A percentile compares a stretch with the other conserved stretches of the same genome.
These are phyloP conservation scores for Alternaria angustiovoidea DNA, from an alignment of 2,329 filamentous ascomycete genomes.

Conservation along the genomic window DNA sequence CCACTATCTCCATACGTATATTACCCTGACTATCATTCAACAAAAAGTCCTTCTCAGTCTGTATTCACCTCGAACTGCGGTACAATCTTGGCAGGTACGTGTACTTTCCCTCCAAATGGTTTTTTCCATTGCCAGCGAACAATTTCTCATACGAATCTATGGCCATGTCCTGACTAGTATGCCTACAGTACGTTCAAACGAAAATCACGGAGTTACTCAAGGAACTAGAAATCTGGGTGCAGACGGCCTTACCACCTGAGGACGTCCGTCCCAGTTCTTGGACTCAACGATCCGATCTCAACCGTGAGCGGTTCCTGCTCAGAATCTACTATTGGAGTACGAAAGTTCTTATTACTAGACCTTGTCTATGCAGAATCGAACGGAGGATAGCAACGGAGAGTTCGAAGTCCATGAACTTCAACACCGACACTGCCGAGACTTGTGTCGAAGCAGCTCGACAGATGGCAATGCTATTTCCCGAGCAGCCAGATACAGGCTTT, in stretches of 20 bases:
- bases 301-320: constrained; percentile 29
- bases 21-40: constrained; percentile 42
- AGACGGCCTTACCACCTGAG: constrained; percentile 19
- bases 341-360: constrained; percentile 49
- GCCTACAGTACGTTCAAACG: constrained; percentile 36
- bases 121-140: no score
- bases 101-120: not conserved
- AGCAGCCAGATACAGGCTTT: constrained; percentile 32
- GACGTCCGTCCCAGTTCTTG: constrained; percentile 21
- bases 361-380: constrained; percentile 50
- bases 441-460: constrained; percentile 48
- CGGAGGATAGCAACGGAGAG: constrained; percentile 41
- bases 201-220: constrained; percentile 39
- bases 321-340: constrained; percentile 45
- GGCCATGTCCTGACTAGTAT: constrained; percentile 9
- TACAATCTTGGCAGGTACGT: constrained; percentile 46
- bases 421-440: constrained; percentile 38
- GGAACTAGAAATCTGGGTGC: constrained; percentile 46
- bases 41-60: constrained; percentile 43
- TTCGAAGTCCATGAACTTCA: constrained; percentile 41
- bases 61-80: constrained; percentile 47
- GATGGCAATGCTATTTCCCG: constrained; percentile 46
- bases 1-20: constrained; percentile 21
- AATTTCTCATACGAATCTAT: not conserved
- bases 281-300: constrained; percentile 10